Evolutionary conservation across 1,284 basidiomycete species (phyloP), one percentile per base, ranked within the genome.

Genomic region (Schizopora paradoxa): DNA sequence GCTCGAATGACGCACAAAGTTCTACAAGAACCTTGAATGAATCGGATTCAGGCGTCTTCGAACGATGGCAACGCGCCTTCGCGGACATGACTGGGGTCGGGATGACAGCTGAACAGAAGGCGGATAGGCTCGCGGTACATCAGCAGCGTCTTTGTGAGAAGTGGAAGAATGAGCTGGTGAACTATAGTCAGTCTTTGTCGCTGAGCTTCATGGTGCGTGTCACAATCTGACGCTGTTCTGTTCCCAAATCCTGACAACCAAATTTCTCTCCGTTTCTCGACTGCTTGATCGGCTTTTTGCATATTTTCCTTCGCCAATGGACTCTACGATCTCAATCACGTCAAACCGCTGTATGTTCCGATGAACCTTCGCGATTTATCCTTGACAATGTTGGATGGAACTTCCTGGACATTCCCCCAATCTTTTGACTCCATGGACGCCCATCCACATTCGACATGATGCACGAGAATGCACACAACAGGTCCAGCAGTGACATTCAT

Each of bases 401-500:
- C n/a, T n/a, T n/a, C n/a, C n/a, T n/a, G n/a, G n/a, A n/a, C n/a
- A n/a, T n/a, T n/a, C n/a, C n/a, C n/a, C n/a, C n/a, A n/a, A n/a
- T n/a, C n/a, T n/a, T n/a, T n/a, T n/a, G n/a, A n/a, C n/a, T n/a
- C n/a, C n/a, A n/a, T n/a, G n/a, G n/a, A n/a, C n/a, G n/a, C n/a
- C n/a, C n/a, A n/a, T n/a, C n/a, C 23, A 21, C 26, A 4, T 23
- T 23, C 19, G 4, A 14, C 33, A 10, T 35, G 18, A 19, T 8
- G 10, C 18, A 35, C 22, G 33, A 19, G 33, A 35, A 34, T 31
- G 5, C 23, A 14, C 39, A 7, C n/a, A 34, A 4, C 58, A 94
- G 91, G 91, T 61, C 91, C 91, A 6, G 70, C 82, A 6, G 77
- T 95, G 2, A 76, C 83, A 4, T 95, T 95, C 66, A 88, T 96